Conservation (phyloP, 2,329 filamentous ascomycete species). For the Colletotrichum brevisporum region DNA sequence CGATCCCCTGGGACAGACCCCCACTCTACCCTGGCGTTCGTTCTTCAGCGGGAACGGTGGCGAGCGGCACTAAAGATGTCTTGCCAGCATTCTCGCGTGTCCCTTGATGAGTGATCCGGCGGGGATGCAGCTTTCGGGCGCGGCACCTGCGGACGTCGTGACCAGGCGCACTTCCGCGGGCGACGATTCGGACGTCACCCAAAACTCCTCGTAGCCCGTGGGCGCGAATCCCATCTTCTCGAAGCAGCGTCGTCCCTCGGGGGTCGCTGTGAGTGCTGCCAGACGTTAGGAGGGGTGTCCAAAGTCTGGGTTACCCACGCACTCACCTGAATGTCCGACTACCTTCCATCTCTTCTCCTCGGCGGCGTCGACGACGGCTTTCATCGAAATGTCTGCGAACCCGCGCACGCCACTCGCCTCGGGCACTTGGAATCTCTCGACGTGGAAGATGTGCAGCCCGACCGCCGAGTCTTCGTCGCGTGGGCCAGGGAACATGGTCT, state of each 20-base stretch:
- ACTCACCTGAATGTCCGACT: constrained; percentile 48
- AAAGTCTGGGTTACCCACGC: not conserved
- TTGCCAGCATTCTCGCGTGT: constrained; percentile 33
- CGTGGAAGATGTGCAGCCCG: constrained; percentile 54
- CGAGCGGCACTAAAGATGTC: not conserved
- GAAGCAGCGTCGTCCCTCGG: constrained; percentile 47
- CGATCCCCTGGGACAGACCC: not conserved
- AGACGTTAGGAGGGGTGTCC: constrained; percentile 15
- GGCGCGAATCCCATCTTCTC: constrained; percentile 45
- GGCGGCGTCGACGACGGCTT: constrained; percentile 19
- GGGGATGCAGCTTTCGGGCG: not conserved
- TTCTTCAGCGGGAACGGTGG: not conserved
- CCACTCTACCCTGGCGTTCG: not conserved
- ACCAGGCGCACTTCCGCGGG: constrained; percentile 12
- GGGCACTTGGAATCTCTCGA: constrained; percentile 47
- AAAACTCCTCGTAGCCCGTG: constrained; percentile 49
- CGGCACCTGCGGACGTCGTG: constrained; percentile 16
- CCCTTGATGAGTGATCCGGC: constrained; percentile 15
- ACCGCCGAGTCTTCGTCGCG: constrained; percentile 37
- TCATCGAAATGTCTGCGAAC: constrained; percentile 41
- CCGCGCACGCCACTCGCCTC: constrained; percentile 25
- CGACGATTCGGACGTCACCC: constrained; percentile 27
- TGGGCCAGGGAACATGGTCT: constrained; percentile 44
- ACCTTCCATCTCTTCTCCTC: constrained; percentile 43
- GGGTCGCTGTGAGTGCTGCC: constrained; percentile 49